These are phyloP conservation scores for Candida parachauliodes DNA, from an alignment of 805 yeast species.

Conservation along the genomic window DNA sequence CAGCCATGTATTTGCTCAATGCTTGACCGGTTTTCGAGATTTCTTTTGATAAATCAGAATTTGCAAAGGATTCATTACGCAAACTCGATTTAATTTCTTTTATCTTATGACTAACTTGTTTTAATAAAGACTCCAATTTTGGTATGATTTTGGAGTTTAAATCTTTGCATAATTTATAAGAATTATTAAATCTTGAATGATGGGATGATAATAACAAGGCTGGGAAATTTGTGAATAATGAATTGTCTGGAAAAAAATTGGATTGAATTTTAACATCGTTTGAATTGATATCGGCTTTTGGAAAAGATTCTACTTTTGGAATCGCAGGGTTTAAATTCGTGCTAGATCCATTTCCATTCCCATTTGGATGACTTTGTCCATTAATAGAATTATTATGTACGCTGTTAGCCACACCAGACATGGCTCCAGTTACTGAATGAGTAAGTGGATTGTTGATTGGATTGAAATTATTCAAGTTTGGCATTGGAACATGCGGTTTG, in stretches of 20 bases:
- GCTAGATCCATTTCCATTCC: constrained; percentile 1
- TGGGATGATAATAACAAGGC: constrained; percentile 35
- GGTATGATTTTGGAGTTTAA: constrained; percentile 31
- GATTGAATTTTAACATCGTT: constrained; percentile 20
- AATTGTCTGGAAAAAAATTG: constrained; percentile 16
- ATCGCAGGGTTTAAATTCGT: constrained; percentile 2
- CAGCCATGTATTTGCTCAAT: constrained; percentile 30
- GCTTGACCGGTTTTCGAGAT: constrained; percentile 60
- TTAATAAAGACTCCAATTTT: constrained; percentile 31
- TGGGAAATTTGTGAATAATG: constrained; percentile 25
- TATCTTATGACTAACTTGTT: constrained; percentile 34
- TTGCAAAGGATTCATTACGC: constrained; percentile 40
- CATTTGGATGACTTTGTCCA: not conserved
- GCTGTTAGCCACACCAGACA: too few relatives aligned
- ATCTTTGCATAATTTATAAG: constrained; percentile 29
- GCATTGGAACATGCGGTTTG: constrained; percentile 3
- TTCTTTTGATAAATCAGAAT: constrained; percentile 31
- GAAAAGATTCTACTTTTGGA: not conserved
- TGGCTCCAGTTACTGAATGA: too few relatives aligned
- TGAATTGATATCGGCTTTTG: constrained; percentile 6
- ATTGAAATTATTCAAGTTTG: not conserved
- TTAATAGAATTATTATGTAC: not conserved
- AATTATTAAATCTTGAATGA: constrained; percentile 22
- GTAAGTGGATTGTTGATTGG: too few relatives aligned
- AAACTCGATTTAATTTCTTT: constrained; percentile 39